These are phyloP conservation scores for Pseudogymnoascus sp. DNA, from an alignment of 2,329 filamentous ascomycete species.

Conservation along the genomic window DNA sequence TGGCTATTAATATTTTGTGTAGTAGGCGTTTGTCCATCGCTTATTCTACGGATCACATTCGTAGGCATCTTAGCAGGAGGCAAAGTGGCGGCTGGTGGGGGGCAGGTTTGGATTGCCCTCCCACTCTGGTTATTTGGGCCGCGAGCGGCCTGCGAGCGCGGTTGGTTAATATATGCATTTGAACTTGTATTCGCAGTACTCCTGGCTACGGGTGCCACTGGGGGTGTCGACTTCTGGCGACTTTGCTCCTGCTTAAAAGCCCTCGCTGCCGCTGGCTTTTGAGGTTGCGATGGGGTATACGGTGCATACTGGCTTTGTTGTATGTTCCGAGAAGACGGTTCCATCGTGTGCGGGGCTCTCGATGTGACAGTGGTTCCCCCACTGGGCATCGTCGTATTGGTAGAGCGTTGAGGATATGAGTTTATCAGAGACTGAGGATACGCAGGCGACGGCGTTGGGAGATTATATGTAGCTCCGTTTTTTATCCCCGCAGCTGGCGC, in stretches of 20 bases:
- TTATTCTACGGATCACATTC: background rate
- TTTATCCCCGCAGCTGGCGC: background rate
- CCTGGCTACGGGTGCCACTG: background rate
- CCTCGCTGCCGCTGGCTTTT: background rate
- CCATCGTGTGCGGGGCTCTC: background rate
- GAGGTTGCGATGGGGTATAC: background rate
- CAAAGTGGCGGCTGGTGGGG: background rate
- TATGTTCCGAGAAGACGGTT: background rate
- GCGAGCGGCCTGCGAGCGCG: background rate
- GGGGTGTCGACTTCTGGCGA: background rate
- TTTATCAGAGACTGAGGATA: background rate
- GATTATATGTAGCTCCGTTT: background rate
- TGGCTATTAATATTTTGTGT: constrained; percentile 1
- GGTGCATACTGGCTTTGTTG: background rate
- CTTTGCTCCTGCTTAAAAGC: background rate
- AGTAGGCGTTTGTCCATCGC: background rate
- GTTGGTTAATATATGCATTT: constrained; percentile 2
- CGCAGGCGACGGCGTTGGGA: constrained; percentile 6
- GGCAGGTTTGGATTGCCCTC: background rate
- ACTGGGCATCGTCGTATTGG: background rate
- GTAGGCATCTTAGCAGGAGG: background rate
- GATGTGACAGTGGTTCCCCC: background rate
- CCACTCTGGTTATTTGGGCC: background rate
- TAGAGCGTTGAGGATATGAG: constrained; percentile 2
- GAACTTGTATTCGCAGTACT: background rate